A percentile compares a stretch with the other conserved stretches of the same genome.
Evolutionary conservation across 768 basidiomycete species (phyloP).

Genomic region (Naematelia encephala): DNA sequence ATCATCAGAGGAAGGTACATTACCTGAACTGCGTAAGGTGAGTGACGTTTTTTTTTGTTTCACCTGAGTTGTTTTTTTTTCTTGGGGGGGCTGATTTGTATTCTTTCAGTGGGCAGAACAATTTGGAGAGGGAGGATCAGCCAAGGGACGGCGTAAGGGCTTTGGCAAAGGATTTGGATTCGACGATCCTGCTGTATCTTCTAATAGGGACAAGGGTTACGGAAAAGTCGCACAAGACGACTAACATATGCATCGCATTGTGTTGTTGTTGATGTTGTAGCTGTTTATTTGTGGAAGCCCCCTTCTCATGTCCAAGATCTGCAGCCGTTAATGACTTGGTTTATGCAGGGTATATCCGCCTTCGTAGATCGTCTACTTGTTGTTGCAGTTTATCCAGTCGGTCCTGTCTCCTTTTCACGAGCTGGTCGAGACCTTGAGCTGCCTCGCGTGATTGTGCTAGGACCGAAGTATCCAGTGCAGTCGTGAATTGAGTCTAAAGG

Average conservation of each 20-base stretch:
- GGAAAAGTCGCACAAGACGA: conserved; percentile 36
- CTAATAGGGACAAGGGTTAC: conserved; percentile 28
- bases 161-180: conserved; percentile 89
- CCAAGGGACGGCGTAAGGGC: conserved; percentile 67
- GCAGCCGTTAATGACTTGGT: neutral
- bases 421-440: neutral
- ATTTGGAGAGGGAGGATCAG: conserved; percentile 81
- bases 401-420: neutral
- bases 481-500: conserved; percentile 18
- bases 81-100: no score
- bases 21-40: conserved; percentile 52
- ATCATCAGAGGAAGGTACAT: conserved; percentile 62
- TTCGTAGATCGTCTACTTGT: conserved; percentile 10
- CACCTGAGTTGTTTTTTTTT: conserved; percentile 15
- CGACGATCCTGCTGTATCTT: conserved; percentile 28
- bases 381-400: neutral
- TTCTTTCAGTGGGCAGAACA: conserved; percentile 92
- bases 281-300: neutral
- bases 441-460: conserved; percentile 10
- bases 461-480: conserved; percentile 19
- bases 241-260: neutral
- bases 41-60: conserved; percentile 8
- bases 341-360: neutral
- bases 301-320: neutral
- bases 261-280: neutral